phyloP scores from a whole-genome alignment of 2,329 filamentous ascomycete genomes.

The Calycina herbarum region DNA sequence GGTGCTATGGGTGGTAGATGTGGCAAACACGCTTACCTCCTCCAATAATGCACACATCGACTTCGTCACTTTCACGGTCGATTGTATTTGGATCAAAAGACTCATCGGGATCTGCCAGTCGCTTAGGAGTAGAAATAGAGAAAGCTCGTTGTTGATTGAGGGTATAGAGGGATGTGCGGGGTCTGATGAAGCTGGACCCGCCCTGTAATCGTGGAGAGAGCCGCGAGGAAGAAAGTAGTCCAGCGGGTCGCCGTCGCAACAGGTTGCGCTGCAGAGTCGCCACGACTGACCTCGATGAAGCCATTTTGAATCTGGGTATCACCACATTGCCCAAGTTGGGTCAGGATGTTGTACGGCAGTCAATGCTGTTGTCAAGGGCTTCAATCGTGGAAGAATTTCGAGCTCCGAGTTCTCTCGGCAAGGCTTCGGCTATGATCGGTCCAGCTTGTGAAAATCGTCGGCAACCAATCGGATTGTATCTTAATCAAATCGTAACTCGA shows the following conservation, averaged over 20 bases:
- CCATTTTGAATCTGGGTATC: conserved; percentile 31
- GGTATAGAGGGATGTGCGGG: conserved; percentile 23
- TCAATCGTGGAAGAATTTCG: neutral
- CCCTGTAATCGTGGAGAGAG: conserved; percentile 24
- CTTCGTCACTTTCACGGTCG: conserved; percentile 87
- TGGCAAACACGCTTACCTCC: conserved; percentile 56
- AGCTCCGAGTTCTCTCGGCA: neutral
- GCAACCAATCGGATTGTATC: conserved; percentile 3
- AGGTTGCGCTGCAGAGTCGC: conserved; percentile 32
- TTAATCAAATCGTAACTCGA: neutral
- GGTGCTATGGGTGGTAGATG: conserved; percentile 7
- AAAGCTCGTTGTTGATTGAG: conserved; percentile 42
- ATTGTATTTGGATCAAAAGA: conserved; percentile 65
- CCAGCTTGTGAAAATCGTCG: neutral
- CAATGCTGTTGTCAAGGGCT: conserved; percentile 7
- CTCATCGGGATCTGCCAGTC: conserved; percentile 50
- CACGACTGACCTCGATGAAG: conserved; percentile 32
- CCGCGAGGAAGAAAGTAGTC: conserved; percentile 23
- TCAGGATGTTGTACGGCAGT: conserved; percentile 4
- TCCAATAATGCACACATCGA: conserved; percentile 96
- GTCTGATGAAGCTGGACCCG: conserved; percentile 23
- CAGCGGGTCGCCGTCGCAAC: conserved; percentile 21
- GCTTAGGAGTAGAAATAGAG: conserved; percentile 44
- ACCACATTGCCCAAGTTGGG: conserved; percentile 29
- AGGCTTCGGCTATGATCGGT: neutral